phyloP scores from a whole-genome alignment of 2,329 filamentous ascomycete genomes.

The Periconia macrospinosa region DNA sequence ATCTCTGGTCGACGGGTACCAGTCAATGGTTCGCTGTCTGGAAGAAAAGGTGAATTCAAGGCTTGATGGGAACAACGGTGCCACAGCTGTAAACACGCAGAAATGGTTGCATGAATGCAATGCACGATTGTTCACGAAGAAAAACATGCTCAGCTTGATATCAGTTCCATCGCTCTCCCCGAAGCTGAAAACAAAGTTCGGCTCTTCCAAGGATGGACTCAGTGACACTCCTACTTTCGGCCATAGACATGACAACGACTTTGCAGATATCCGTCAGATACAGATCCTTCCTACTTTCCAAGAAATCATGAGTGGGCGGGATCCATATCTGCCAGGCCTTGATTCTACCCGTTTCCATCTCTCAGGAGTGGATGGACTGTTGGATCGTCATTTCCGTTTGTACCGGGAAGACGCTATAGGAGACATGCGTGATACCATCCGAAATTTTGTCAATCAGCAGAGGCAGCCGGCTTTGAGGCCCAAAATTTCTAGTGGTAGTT shows the following conservation, averaged over 20 bases:
- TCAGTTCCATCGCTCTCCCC: not conserved
- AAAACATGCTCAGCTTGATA: not conserved
- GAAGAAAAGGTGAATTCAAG: not conserved
- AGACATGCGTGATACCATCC: slow-evolving; percentile 51
- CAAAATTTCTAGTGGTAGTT: not conserved
- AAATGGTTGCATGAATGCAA: not conserved
- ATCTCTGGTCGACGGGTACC: not conserved
- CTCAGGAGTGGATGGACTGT: slow-evolving; percentile 38
- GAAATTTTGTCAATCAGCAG: not conserved
- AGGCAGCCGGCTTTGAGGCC: not conserved
- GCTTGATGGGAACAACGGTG: not conserved
- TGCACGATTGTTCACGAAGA: slow-evolving; percentile 39
- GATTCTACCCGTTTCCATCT: slow-evolving; percentile 14
- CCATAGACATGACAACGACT: slow-evolving; percentile 23
- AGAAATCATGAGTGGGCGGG: slow-evolving; percentile 35
- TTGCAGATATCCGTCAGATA: slow-evolving; percentile 19
- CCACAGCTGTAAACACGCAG: not conserved
- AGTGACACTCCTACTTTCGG: not conserved
- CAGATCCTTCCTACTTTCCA: slow-evolving; percentile 22
- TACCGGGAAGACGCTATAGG: slow-evolving; percentile 59
- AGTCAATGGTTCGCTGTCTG: not conserved
- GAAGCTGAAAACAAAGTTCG: not conserved
- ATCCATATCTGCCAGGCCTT: slow-evolving; percentile 30
- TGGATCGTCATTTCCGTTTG: slow-evolving; percentile 60
- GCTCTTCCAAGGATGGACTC: not conserved